Percentiles rank a stretch among this genome's conserved stretches.
These are phyloP conservation scores for Dothiorella sarmentorum DNA, from an alignment of 2,329 filamentous ascomycete species.

Conservation along the genomic window DNA sequence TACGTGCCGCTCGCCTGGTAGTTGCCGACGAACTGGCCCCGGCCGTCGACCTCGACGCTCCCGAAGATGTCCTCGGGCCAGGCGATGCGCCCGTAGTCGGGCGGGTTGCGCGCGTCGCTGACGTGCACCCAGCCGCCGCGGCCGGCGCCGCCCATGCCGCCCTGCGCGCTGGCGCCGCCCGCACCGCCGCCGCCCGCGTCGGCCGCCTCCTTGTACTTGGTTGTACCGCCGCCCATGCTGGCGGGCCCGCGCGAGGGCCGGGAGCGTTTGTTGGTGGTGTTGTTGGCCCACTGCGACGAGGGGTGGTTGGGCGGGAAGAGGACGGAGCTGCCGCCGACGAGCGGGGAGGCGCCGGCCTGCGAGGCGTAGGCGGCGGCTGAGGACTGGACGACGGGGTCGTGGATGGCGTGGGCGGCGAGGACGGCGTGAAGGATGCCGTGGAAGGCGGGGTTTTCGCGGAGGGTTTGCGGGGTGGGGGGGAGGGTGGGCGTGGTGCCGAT, in stretches of 20 bases:
- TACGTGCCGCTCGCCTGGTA: conserved; percentile 64
- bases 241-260: conserved; percentile 19
- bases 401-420: conserved; percentile 50
- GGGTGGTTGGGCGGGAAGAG: conserved; percentile 34
- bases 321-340: conserved; percentile 48
- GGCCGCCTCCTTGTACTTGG: conserved; percentile 42
- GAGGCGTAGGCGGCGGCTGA: conserved; percentile 61
- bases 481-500: conserved; percentile 54
- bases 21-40: conserved; percentile 56
- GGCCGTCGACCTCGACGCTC: conserved; percentile 58
- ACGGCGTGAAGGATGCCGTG: conserved; percentile 55
- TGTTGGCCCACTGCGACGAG: neutral
- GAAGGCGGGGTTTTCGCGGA: conserved; percentile 56
- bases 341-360: conserved; percentile 53
- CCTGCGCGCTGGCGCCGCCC: conserved; percentile 56
- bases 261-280: conserved; percentile 21
- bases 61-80: conserved; percentile 66
- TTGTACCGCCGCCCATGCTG: conserved; percentile 18
- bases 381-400: conserved; percentile 55
- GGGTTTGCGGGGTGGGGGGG: conserved; percentile 55
- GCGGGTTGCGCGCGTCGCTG: conserved; percentile 57
- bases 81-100: conserved; percentile 62
- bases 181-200: conserved; percentile 51
- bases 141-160: conserved; percentile 55
- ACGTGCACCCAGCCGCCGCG: conserved; percentile 62